Evolutionary conservation across 371 early-diverging fungal genomes (phyloP).

Genomic region (Circinella minor): DNA sequence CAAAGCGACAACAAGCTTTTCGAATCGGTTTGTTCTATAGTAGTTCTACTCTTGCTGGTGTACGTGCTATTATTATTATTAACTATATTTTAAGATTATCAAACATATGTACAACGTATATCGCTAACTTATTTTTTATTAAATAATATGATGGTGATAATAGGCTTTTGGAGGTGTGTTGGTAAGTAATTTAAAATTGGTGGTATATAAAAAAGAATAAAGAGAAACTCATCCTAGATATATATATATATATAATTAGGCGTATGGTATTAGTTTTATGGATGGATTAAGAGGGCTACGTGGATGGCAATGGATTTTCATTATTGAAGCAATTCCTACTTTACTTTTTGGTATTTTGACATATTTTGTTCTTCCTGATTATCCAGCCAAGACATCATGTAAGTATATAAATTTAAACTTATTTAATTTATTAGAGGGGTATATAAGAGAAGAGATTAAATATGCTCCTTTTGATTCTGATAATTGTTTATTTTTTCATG

Average conservation of each 20-base stretch:
- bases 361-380: constrained; percentile 69
- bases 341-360: constrained; percentile 59
- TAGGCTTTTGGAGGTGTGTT: constrained; percentile 60
- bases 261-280: constrained; percentile 53
- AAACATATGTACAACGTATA: neutral
- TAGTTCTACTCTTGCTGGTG: constrained; percentile 69
- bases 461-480: too few species aligned
- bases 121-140: neutral
- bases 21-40: constrained; percentile 73
- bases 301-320: constrained; percentile 74
- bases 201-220: neutral
- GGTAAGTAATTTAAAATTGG: constrained; percentile 1
- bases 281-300: constrained; percentile 48
- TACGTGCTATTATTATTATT: constrained; percentile 21
- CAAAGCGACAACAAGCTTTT: constrained; percentile 65
- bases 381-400: constrained; percentile 62
- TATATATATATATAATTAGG: neutral
- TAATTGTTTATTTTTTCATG: too few species aligned
- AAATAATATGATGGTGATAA: too few species aligned
- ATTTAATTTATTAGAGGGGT: too few species aligned
- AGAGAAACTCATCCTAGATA: constrained; percentile 24
- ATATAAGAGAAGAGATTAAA: neutral
- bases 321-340: constrained; percentile 76
- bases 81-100: neutral
- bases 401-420: neutral